phyloP scores from a whole-genome alignment of 2,329 filamentous ascomycete species.

The Fusarium paranaense region DNA sequence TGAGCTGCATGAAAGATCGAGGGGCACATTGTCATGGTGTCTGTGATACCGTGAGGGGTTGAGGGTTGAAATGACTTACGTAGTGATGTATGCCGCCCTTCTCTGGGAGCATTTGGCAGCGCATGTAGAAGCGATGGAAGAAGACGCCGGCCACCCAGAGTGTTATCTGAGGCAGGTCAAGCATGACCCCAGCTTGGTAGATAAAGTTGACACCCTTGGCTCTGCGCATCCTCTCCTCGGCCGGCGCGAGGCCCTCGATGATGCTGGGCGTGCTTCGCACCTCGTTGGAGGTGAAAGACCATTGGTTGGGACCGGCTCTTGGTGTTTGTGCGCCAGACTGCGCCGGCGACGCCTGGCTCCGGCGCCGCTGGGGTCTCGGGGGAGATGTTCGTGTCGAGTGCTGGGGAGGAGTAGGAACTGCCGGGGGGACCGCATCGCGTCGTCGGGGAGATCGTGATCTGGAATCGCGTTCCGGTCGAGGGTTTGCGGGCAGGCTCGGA shows the following conservation, averaged over 20 bases:
- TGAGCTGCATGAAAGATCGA: background rate
- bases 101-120: constrained; percentile 81
- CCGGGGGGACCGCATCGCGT: constrained; percentile 67
- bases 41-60: background rate
- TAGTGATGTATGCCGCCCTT: constrained; percentile 89
- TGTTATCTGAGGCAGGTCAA: constrained; percentile 92
- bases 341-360: constrained; percentile 57
- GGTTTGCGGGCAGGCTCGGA: constrained; percentile 56
- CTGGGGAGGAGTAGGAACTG: constrained; percentile 70
- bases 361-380: constrained; percentile 59
- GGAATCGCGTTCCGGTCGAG: constrained; percentile 57
- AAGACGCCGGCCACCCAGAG: constrained; percentile 93
- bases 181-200: constrained; percentile 89
- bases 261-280: constrained; percentile 85
- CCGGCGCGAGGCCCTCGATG: constrained; percentile 80
- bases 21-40: background rate
- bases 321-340: constrained; percentile 54
- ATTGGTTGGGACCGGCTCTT: constrained; percentile 70
- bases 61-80: constrained; percentile 62
- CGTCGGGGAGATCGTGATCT: constrained; percentile 62
- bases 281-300: constrained; percentile 90
- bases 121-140: constrained; percentile 97
- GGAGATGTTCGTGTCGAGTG: constrained; percentile 67
- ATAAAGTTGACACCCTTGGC: constrained; percentile 98
- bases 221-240: constrained; percentile 82